Percentiles rank a stretch among this genome's conserved stretches.
phyloP scores from a whole-genome alignment of 805 yeast species.

The Wickerhamiella musiphila region DNA sequence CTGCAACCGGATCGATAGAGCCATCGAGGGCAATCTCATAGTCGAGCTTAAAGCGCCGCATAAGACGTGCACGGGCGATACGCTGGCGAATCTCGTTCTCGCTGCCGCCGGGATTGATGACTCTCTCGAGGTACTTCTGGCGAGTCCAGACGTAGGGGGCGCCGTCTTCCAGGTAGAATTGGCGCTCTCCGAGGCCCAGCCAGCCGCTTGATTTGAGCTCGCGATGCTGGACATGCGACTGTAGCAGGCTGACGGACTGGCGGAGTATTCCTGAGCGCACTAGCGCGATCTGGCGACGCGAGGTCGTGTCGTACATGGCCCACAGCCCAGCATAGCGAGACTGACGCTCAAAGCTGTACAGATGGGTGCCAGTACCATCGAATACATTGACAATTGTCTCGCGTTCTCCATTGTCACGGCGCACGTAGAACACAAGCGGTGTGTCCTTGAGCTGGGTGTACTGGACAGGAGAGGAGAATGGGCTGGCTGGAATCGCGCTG shows the following conservation, averaged over 20 bases:
- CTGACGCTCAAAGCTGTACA: slow-evolving; percentile 35
- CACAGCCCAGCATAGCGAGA: slow-evolving; percentile 33
- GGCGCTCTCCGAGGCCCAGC: slow-evolving; percentile 26
- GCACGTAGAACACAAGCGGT: slow-evolving; percentile 28
- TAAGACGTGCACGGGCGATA: slow-evolving; percentile 36
- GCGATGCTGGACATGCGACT: slow-evolving; percentile 21
- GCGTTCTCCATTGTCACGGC: slow-evolving; percentile 32
- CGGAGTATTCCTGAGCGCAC: slow-evolving; percentile 32
- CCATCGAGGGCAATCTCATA: slow-evolving; percentile 40
- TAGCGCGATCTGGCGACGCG: slow-evolving; percentile 32
- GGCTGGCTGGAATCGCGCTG: too few species aligned
- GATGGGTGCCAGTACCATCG: slow-evolving; percentile 28
- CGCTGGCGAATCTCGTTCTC: slow-evolving; percentile 36
- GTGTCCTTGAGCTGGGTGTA: not conserved
- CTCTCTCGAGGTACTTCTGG: slow-evolving; percentile 32
- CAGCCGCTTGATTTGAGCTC: slow-evolving; percentile 25
- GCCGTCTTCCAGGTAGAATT: slow-evolving; percentile 37
- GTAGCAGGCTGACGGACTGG: slow-evolving; percentile 25
- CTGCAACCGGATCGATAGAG: slow-evolving; percentile 31
- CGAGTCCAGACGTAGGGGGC: slow-evolving; percentile 39
- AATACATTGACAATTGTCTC: slow-evolving; percentile 33
- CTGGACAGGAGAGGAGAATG: not conserved
- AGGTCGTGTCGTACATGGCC: slow-evolving; percentile 31
- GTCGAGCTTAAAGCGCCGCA: slow-evolving; percentile 44
- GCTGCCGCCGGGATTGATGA: slow-evolving; percentile 39